These are phyloP conservation scores for Hygrophila difformis DNA, from an alignment of 257 asterid species.

Conservation along the genomic window DNA sequence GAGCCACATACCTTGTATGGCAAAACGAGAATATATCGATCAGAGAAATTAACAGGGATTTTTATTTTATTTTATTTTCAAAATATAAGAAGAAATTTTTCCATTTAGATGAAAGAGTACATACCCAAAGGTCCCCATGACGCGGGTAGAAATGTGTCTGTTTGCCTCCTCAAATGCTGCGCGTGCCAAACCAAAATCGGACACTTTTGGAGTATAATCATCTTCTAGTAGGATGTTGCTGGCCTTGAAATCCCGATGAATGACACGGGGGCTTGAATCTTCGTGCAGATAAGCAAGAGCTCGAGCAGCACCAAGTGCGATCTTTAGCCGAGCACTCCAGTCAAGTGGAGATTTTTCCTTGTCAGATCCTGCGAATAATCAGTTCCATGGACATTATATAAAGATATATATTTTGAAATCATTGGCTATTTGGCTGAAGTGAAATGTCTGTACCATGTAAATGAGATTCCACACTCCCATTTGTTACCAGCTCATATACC, in stretches of 20 bases:
- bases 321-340: slow-evolving; percentile 79
- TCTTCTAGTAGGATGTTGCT: slow-evolving; percentile 89
- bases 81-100: neutral
- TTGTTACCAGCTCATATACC: slow-evolving; percentile 61
- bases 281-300: slow-evolving; percentile 92
- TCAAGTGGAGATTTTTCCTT: slow-evolving; percentile 68
- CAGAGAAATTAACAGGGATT: too few species aligned
- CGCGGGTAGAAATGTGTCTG: slow-evolving; percentile 85
- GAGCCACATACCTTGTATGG: slow-evolving; percentile 65
- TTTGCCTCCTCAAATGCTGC: slow-evolving; percentile 70
- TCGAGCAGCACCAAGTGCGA: slow-evolving; percentile 96
- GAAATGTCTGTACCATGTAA: slow-evolving; percentile 58
- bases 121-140: slow-evolving; percentile 99
- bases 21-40: too few species aligned
- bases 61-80: too few species aligned
- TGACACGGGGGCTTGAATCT: slow-evolving; percentile 94
- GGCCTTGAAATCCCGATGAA: slow-evolving; percentile 74
- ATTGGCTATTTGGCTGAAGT: neutral
- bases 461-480: slow-evolving; percentile 78
- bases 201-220: slow-evolving; percentile 66
- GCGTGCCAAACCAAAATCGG: slow-evolving; percentile 93
- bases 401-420: slow-evolving; percentile 24
- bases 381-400: neutral
- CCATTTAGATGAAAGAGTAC: neutral
- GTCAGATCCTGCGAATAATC: slow-evolving; percentile 55